Conservation (phyloP, 2,329 filamentous ascomycete species). For the Microcera coccophila region DNA sequence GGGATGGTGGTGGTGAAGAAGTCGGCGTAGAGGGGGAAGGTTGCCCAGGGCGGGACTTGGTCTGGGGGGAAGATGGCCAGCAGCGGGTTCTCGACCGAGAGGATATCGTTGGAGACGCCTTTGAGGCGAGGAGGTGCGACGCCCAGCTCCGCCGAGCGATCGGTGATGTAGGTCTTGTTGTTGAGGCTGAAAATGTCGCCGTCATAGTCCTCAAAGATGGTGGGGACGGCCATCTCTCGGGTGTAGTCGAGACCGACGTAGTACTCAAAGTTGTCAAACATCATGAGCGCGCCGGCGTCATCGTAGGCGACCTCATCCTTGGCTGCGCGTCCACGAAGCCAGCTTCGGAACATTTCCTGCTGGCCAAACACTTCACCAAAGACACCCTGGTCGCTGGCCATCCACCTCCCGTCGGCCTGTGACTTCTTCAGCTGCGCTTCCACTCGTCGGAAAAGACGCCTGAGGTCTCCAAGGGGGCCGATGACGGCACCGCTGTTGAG, state of each 20-base stretch:
- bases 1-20: conserved; percentile 18
- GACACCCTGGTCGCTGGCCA: conserved; percentile 31
- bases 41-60: background rate
- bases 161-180: conserved; percentile 9
- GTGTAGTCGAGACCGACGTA: conserved; percentile 20
- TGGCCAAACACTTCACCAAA: conserved; percentile 31
- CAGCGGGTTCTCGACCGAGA: conserved; percentile 4
- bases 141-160: conserved; percentile 1
- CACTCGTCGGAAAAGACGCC: conserved; percentile 24
- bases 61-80: background rate
- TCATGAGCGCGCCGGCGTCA: background rate
- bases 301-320: background rate
- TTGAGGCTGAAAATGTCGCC: conserved; percentile 13
- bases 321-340: background rate
- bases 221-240: conserved; percentile 16
- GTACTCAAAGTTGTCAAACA: conserved; percentile 16
- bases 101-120: conserved; percentile 14
- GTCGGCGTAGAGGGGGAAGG: conserved; percentile 16
- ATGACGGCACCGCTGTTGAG: conserved; percentile 31
- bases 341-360: conserved; percentile 21
- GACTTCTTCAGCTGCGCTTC: conserved; percentile 25
- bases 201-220: conserved; percentile 19
- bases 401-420: conserved; percentile 6
- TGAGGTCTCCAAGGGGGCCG: conserved; percentile 27
- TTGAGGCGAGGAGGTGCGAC: conserved; percentile 7